Percentiles rank a stretch among this genome's conserved stretches.
These are phyloP conservation scores for Henckelia pumila DNA, from an alignment of 257 asterid species.

Conservation along the genomic window DNA sequence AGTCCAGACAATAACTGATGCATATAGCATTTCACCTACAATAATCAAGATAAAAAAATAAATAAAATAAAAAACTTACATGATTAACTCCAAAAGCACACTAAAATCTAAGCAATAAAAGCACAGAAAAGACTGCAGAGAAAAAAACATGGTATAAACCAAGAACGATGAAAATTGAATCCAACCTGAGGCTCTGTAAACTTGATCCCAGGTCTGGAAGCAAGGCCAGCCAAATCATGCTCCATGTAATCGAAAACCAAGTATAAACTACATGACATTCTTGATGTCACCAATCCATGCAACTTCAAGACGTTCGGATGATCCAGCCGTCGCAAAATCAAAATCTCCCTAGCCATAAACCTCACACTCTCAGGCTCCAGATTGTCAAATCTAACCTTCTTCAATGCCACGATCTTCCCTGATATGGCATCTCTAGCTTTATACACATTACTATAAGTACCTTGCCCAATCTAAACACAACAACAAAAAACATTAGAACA, in stretches of 20 bases:
- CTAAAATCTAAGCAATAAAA: not conserved
- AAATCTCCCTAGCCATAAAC: conserved; percentile 91
- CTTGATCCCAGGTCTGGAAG: conserved; percentile 71
- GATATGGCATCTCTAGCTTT: conserved; percentile 74
- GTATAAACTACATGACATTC: conserved; percentile 88
- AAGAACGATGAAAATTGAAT: not conserved
- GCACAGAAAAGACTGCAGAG: not conserved
- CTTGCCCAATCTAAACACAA: conserved; percentile 77
- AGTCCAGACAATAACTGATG: conserved; percentile 79
- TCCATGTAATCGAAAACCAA: conserved; percentile 81
- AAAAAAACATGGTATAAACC: not conserved
- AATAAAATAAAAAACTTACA: conserved; percentile 26
- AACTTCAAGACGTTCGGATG: conserved; percentile 81
- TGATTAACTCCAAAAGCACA: conserved; percentile 21
- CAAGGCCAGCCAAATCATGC: conserved; percentile 86
- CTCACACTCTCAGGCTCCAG: conserved; percentile 89
- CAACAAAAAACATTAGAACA: conserved; percentile 26
- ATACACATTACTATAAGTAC: conserved; percentile 82
- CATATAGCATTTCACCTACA: conserved; percentile 80
- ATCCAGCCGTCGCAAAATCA: conserved; percentile 82
- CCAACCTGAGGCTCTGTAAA: conserved; percentile 79
- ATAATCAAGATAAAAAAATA: conserved; percentile 5
- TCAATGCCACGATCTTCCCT: conserved; percentile 70
- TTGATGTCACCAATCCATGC: conserved; percentile 81
- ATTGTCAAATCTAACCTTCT: conserved; percentile 85